Percentiles rank a stretch among this genome's conserved stretches.
Conservation (phyloP, 2,329 filamentous ascomycete species). For the Penicillium sp. region DNA sequence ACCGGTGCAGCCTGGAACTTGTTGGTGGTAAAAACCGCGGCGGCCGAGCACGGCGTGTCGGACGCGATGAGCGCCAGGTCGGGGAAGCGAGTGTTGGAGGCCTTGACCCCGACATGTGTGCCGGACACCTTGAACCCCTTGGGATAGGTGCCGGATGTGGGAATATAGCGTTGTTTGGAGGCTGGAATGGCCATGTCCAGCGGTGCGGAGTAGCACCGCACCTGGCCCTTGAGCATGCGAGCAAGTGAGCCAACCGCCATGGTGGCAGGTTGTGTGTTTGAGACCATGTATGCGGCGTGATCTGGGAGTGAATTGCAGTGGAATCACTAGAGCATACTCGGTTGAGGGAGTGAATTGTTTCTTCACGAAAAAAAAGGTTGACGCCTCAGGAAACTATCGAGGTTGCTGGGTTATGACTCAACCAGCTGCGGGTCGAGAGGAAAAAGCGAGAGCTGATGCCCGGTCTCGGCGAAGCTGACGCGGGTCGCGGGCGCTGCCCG, state of each 20-base stretch:
- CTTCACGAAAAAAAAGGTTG: no score
- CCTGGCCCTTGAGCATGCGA: slow-evolving; percentile 34
- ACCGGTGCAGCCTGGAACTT: slow-evolving; percentile 97
- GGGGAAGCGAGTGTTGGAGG: slow-evolving; percentile 82
- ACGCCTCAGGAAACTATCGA: not conserved
- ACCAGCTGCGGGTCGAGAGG: no score
- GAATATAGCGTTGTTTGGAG: slow-evolving; percentile 85
- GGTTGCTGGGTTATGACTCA: not conserved
- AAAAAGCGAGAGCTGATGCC: no score
- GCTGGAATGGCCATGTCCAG: slow-evolving; percentile 56
- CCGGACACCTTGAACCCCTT: slow-evolving; percentile 83
- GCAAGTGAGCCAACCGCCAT: slow-evolving; percentile 30
- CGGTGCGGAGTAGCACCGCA: slow-evolving; percentile 42
- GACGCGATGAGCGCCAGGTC: slow-evolving; percentile 87
- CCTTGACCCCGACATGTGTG: slow-evolving; percentile 88
- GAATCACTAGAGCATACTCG: slow-evolving; percentile 4
- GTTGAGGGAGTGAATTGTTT: not conserved
- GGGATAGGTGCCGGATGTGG: slow-evolving; percentile 77
- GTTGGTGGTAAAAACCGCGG: slow-evolving; percentile 95
- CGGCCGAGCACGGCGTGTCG: slow-evolving; percentile 75
- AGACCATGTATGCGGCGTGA: slow-evolving; percentile 18
- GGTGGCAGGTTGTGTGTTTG: slow-evolving; percentile 23
- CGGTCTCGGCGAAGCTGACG: no score
- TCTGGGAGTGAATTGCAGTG: not conserved
- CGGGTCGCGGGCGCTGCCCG: no score